These are phyloP conservation scores for Pilaira anomala DNA, from an alignment of 192 early-diverging fungal genomes.

Conservation along the genomic window DNA sequence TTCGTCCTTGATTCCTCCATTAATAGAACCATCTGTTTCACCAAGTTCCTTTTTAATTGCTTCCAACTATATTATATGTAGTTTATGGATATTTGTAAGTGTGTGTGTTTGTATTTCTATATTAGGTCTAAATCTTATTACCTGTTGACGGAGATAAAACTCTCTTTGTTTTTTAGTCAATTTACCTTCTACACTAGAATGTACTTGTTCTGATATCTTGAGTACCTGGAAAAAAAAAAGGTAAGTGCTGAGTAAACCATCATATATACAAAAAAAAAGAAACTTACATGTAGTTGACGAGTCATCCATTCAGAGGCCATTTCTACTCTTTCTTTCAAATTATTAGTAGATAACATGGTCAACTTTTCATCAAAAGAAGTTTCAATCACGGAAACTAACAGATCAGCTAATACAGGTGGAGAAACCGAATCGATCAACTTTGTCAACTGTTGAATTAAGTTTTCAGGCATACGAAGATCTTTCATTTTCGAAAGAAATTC, in stretches of 20 bases:
- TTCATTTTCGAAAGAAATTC: constrained; percentile 55
- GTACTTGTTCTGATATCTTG: constrained; percentile 77
- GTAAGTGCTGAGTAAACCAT: not conserved
- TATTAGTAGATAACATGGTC: constrained; percentile 55
- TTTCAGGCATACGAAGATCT: constrained; percentile 66
- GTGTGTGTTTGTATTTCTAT: not conserved
- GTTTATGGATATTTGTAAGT: not conserved
- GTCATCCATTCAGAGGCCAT: constrained; percentile 62
- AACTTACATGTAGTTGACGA: constrained; percentile 63
- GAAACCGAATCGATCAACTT: constrained; percentile 61
- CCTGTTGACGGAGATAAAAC: constrained; percentile 75
- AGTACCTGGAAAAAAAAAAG: constrained; percentile 45
- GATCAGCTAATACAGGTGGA: constrained; percentile 61
- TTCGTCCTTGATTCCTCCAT: constrained; percentile 44
- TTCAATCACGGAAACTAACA: constrained; percentile 73
- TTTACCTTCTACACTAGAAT: constrained; percentile 72
- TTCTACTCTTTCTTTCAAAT: constrained; percentile 57
- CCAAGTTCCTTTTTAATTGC: constrained; percentile 84
- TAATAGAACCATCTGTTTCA: constrained; percentile 50
- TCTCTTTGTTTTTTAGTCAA: constrained; percentile 79
- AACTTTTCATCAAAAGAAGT: constrained; percentile 70
- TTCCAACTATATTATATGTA: constrained; percentile 48
- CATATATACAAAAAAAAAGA: constrained; percentile 1
- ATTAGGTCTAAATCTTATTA: constrained; percentile 19
- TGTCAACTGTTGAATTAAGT: constrained; percentile 58